A percentile compares a stretch with the other conserved stretches of the same genome.
phyloP scores from a whole-genome alignment of 768 basidiomycete genomes.

The Clathrus columnatus region DNA sequence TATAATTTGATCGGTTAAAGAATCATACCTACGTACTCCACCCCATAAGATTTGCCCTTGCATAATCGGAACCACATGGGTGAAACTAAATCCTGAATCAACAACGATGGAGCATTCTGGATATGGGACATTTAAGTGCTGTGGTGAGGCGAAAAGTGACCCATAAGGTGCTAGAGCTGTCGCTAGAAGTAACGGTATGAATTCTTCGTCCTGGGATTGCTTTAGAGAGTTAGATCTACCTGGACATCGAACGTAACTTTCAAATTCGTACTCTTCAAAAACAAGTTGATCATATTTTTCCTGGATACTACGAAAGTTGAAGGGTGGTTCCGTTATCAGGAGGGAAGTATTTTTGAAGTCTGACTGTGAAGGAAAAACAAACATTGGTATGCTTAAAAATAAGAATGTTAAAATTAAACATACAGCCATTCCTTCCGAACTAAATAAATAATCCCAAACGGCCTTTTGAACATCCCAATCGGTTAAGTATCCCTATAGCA shows the following conservation, averaged over 20 bases:
- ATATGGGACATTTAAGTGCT: conserved; percentile 27
- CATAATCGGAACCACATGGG: conserved; percentile 81
- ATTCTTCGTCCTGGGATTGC: background rate
- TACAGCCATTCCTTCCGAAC: conserved; percentile 59
- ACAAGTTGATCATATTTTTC: conserved; percentile 92
- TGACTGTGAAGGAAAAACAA: conserved; percentile 38
- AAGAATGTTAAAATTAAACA: conserved; percentile 12
- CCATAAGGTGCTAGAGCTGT: conserved; percentile 75
- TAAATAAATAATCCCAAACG: conserved; percentile 88
- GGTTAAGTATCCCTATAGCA: conserved; percentile 72
- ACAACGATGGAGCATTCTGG: conserved; percentile 79
- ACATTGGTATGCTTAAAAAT: background rate
- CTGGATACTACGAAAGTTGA: conserved; percentile 88
- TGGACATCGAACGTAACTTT: conserved; percentile 69
- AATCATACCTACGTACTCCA: conserved; percentile 66
- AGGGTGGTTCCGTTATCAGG: conserved; percentile 88
- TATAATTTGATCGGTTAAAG: conserved; percentile 11
- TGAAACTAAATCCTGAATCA: conserved; percentile 91
- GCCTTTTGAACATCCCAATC: conserved; percentile 96
- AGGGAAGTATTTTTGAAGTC: conserved; percentile 66
- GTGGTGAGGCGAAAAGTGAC: conserved; percentile 44
- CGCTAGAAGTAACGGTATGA: conserved; percentile 35
- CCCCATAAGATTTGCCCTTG: conserved; percentile 66
- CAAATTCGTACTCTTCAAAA: conserved; percentile 95
- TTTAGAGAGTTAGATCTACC: conserved; percentile 40